Evolutionary conservation across 345 rosid genomes (phyloP).

Genomic region (Microthlaspi erraticum): DNA sequence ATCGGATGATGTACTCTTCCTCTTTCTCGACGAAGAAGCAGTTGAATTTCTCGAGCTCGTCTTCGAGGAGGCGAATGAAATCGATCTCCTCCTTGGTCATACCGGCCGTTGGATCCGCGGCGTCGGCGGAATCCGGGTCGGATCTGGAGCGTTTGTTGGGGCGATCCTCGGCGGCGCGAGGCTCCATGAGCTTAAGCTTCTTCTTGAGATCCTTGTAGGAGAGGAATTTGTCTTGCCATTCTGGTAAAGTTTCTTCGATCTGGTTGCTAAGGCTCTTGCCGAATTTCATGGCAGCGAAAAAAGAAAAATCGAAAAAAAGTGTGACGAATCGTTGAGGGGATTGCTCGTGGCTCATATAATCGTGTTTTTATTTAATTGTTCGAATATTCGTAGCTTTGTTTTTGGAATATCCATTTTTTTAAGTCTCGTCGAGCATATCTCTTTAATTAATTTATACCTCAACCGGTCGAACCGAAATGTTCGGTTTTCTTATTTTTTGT

Average conservation of each 20-base stretch:
- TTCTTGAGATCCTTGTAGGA: slow-evolving; percentile 97
- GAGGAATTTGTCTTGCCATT: slow-evolving; percentile 94
- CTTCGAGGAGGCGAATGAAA: slow-evolving; percentile 73
- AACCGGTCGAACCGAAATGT: too few relatives aligned
- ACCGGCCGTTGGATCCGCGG: slow-evolving; percentile 35
- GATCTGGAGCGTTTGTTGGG: slow-evolving; percentile 62
- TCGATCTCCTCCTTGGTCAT: slow-evolving; percentile 75
- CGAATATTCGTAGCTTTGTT: slow-evolving; percentile 71
- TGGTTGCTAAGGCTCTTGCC: slow-evolving; percentile 95
- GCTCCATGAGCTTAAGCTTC: slow-evolving; percentile 73
- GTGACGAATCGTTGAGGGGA: not conserved
- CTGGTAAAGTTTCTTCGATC: slow-evolving; percentile 93
- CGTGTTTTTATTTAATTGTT: slow-evolving; percentile 13
- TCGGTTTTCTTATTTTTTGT: too few relatives aligned
- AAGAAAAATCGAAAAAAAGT: slow-evolving; percentile 26
- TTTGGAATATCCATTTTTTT: slow-evolving; percentile 63
- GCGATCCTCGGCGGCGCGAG: slow-evolving; percentile 50
- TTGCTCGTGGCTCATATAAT: slow-evolving; percentile 43
- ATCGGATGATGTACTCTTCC: slow-evolving; percentile 91
- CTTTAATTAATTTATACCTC: not conserved
- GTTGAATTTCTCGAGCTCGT: slow-evolving; percentile 91
- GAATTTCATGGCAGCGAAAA: slow-evolving; percentile 65
- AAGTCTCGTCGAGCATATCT: slow-evolving; percentile 49
- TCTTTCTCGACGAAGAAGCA: slow-evolving; percentile 89
- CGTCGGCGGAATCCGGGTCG: slow-evolving; percentile 39